Base-by-base conservation (phyloP, 208 protist species). In the Blechomonas ayalai region DNA sequence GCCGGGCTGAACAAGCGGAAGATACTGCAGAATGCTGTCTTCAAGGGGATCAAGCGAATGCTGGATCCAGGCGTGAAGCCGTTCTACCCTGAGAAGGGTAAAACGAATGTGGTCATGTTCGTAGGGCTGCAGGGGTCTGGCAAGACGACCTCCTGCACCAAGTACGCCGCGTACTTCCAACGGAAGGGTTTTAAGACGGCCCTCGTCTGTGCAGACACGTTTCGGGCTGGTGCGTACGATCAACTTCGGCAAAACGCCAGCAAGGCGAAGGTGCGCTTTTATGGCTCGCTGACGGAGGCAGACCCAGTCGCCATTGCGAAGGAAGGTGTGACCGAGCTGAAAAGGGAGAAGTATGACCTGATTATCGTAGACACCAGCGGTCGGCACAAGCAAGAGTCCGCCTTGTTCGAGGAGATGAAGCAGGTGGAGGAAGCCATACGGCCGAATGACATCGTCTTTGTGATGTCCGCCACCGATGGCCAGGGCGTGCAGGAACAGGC, bases 361-460 rank as follows among this genome's bases (percentile, higher is more conserved):
- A 99, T 99, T 59, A 98, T 99, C 43, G 95, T 99, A 4, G 98
- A 99, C 80, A 99, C 98, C 3, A 97, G 82, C 32, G 98, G 97
- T 28, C 75, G 98, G 3, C 98, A 99, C 71, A 98, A 97, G 60
- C 97, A 99, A 82, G 97, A 99, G 71, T 73, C 62, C 7, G 87
- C 84, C 1, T 77, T 99, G 5, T 99, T 99, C 63, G 95, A 98
- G 44, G 98, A 99, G 71, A 99, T 99, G 97, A 79, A 98, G 63
- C 83, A 98, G 63, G 70, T 96, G 7, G 57, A 82, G 56, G 34
- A 74, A 42, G 68, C 72, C 0, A 60, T 95, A 23, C 59, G 90
- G 54, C 97, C 97, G 20, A 90, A 99, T 59, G 90, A 98, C 50
- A 92, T 98, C 32, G 85, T 99, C 10, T 99, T 99, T 44, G 97